A percentile compares a stretch with the other conserved stretches of the same genome.
Conservation (phyloP, 1,139 yeast genomes). For the Pichia cactophila region DNA sequence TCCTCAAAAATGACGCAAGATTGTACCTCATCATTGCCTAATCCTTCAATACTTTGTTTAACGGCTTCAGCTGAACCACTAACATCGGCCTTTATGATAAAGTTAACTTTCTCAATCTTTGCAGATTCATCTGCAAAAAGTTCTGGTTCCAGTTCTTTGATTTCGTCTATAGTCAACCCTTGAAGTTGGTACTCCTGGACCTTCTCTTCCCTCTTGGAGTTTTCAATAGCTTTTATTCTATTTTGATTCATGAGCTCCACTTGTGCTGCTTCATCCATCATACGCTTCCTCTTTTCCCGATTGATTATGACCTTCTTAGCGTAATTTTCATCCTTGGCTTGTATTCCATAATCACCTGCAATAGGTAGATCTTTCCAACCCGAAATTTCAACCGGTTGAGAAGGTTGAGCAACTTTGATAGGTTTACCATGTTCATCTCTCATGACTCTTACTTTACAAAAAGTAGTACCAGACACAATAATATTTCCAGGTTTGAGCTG, state of each 20-base stretch:
- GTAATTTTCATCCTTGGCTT: conserved; percentile 62
- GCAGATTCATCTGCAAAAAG: conserved; percentile 26
- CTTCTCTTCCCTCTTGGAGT: conserved; percentile 43
- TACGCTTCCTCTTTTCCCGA: conserved; percentile 49
- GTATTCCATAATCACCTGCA: conserved; percentile 80
- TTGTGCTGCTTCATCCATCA: conserved; percentile 55
- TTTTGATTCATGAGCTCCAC: conserved; percentile 64
- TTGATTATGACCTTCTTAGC: conserved; percentile 73
- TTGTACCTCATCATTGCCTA: conserved; percentile 81
- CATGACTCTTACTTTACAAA: conserved; percentile 81
- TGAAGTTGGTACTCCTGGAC: conserved; percentile 48
- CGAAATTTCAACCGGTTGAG: conserved; percentile 83
- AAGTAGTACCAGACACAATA: conserved; percentile 78
- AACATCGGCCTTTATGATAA: conserved; percentile 84
- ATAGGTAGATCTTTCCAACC: conserved; percentile 95
- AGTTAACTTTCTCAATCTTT: conserved; percentile 39
- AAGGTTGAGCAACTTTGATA: conserved; percentile 68
- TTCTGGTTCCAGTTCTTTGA: conserved; percentile 28
- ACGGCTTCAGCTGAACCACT: conserved; percentile 59
- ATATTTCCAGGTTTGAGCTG: conserved; percentile 61
- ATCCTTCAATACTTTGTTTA: conserved; percentile 64
- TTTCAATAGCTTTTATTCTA: conserved; percentile 40
- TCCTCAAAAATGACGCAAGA: conserved; percentile 62
- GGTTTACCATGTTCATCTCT: conserved; percentile 64
- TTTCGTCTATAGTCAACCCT: conserved; percentile 45